A percentile compares a stretch with the other conserved stretches of the same genome.
phyloP scores from a whole-genome alignment of 495 filamentous ascomycete species.

The Bombardia bombarda region DNA sequence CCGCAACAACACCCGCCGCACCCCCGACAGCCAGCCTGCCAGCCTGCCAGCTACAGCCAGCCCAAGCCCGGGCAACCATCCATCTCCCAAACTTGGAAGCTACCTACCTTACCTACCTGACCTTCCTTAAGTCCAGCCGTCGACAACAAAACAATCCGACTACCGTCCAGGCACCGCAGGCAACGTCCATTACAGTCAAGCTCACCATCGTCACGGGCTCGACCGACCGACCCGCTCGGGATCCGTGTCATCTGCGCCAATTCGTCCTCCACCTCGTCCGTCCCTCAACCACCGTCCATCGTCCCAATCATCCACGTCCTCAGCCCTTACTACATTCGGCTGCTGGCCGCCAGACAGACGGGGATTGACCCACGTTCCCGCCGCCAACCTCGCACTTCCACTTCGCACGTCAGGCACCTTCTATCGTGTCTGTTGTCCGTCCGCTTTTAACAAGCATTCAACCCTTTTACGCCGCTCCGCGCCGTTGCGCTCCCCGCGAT shows the following conservation, averaged over 20 bases:
- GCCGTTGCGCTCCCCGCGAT: neutral
- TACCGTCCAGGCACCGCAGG: neutral
- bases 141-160: slow-evolving; percentile 7
- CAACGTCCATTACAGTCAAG: neutral
- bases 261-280: neutral
- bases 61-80: neutral
- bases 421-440: neutral
- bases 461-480: neutral
- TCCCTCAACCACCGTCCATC: slow-evolving; percentile 2
- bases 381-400: neutral
- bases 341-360: no score
- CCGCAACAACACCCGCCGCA: slow-evolving; percentile 14
- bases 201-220: slow-evolving; percentile 1
- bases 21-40: slow-evolving; percentile 11
- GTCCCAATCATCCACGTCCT: slow-evolving; percentile 1
- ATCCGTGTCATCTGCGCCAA: slow-evolving; percentile 1
- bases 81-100: slow-evolving; percentile 9
- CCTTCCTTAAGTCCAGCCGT: no score
- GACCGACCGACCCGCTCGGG: slow-evolving; percentile 3
- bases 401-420: neutral
- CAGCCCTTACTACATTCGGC: no score
- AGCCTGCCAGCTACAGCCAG: slow-evolving; percentile 1
- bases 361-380: neutral
- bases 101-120: no score
- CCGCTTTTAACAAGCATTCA: neutral